These are phyloP conservation scores for Ogataea naganishii DNA, from an alignment of 805 yeast species.

Conservation along the genomic window DNA sequence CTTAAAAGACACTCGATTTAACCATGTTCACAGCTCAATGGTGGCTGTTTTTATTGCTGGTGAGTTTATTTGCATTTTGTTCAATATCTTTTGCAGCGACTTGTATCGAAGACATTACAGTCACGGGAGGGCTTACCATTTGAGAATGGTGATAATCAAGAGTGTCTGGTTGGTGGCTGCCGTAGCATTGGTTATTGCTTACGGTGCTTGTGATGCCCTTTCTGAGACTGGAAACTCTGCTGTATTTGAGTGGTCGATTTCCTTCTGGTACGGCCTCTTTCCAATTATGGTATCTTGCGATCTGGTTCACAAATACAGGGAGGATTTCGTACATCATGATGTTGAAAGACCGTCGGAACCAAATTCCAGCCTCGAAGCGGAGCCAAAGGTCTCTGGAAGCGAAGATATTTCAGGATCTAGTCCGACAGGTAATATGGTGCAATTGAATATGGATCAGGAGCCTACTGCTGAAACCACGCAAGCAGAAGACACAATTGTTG, in stretches of 20 bases:
- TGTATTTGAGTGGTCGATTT: slow-evolving; percentile 74
- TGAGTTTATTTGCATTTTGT: slow-evolving; percentile 44
- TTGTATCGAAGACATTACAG: slow-evolving; percentile 18
- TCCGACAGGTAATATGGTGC: no score
- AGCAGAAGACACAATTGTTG: no score
- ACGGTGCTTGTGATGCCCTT: slow-evolving; percentile 34
- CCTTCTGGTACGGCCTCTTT: slow-evolving; percentile 77
- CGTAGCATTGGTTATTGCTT: slow-evolving; percentile 57
- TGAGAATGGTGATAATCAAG: slow-evolving; percentile 46
- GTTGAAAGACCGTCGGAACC: no score
- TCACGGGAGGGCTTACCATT: slow-evolving; percentile 13
- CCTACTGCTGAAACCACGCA: no score
- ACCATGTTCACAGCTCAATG: slow-evolving; percentile 54
- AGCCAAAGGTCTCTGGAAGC: no score
- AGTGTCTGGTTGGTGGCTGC: slow-evolving; percentile 60
- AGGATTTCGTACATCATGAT: no score
- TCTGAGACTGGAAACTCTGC: slow-evolving; percentile 44
- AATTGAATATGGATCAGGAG: no score
- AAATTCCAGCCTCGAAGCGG: no score
- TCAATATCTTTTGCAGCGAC: slow-evolving; percentile 35
- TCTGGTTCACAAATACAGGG: slow-evolving; percentile 27
- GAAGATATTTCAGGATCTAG: no score
- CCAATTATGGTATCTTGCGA: slow-evolving; percentile 60
- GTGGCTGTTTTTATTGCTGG: slow-evolving; percentile 66
- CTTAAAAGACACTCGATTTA: slow-evolving; percentile 55